Percentiles rank a stretch among this genome's conserved stretches.
Evolutionary conservation across 129 eudicot genomes (phyloP).

Genomic region (Flaveria trinervia): DNA sequence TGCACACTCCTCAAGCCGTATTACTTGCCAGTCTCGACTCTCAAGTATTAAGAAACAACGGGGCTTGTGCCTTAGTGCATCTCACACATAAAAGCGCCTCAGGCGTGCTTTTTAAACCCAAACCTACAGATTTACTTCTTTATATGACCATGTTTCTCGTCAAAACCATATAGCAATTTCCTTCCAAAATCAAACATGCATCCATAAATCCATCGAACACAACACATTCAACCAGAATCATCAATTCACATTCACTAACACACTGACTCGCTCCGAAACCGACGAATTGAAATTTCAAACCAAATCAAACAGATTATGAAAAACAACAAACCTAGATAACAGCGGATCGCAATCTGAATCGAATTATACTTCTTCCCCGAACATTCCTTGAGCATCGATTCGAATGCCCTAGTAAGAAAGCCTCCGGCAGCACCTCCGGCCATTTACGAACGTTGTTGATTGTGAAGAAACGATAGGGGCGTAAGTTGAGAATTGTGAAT

Average conservation of each 20-base stretch:
- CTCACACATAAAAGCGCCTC: no score
- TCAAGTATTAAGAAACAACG: no score
- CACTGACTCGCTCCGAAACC: neutral
- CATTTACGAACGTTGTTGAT: slow-evolving; percentile 34
- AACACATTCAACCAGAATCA: neutral
- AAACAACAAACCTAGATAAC: slow-evolving; percentile 60
- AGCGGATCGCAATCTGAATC: slow-evolving; percentile 60
- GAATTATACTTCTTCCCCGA: slow-evolving; percentile 60
- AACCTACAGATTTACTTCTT: no score
- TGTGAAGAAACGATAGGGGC: neutral
- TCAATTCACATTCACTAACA: neutral
- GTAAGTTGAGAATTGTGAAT: neutral
- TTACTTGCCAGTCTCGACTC: no score
- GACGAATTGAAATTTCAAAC: neutral
- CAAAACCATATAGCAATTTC: neutral
- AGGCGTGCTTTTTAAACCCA: no score
- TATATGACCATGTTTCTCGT: neutral
- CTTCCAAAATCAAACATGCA: no score
- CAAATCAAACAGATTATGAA: neutral
- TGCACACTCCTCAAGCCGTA: no score
- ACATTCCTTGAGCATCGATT: slow-evolving; percentile 89
- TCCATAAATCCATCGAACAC: neutral
- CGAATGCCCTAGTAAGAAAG: slow-evolving; percentile 81
- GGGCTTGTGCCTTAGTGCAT: no score
- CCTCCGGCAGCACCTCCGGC: slow-evolving; percentile 94